Percentiles rank a stretch among this genome's conserved stretches.
phyloP scores from a whole-genome alignment of 352 stramenopile genomes.

The Globisporangium mamillatum region DNA sequence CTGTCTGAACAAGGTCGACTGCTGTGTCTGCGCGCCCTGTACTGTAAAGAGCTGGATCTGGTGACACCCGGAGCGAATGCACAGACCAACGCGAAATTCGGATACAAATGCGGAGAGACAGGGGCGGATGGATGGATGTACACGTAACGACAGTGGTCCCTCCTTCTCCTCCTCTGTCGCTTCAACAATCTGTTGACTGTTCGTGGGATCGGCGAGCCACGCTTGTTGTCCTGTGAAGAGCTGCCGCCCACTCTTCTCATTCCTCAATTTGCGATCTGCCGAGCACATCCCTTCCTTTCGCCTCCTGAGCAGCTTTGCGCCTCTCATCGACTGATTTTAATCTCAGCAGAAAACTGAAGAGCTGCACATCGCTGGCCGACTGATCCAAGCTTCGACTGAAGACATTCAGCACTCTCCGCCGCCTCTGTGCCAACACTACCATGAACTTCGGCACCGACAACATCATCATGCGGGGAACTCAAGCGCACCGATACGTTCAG shows the following conservation, averaged over 20 bases:
- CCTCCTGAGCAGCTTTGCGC: background rate
- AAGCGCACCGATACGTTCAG: background rate
- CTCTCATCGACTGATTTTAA: background rate
- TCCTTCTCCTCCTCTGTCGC: background rate
- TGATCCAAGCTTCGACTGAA: background rate
- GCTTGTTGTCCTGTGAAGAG: background rate
- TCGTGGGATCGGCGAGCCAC: slow-evolving; percentile 1
- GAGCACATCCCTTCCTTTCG: slow-evolving; percentile 11
- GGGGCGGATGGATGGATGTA: background rate
- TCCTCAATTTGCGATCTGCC: slow-evolving; percentile 30
- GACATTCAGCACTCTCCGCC: background rate
- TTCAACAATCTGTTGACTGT: background rate
- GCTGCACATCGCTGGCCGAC: background rate
- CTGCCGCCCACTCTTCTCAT: slow-evolving; percentile 19
- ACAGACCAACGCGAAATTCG: slow-evolving; percentile 1
- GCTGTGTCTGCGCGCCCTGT: background rate
- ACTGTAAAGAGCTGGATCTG: slow-evolving; percentile 11
- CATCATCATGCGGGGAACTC: slow-evolving; percentile 2
- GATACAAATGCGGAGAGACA: slow-evolving; percentile 3
- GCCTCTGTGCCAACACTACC: background rate
- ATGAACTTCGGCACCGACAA: background rate
- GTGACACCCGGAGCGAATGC: slow-evolving; percentile 7
- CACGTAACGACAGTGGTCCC: slow-evolving; percentile 3
- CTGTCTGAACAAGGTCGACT: background rate
- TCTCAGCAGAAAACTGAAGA: background rate